phyloP scores from a whole-genome alignment of 2,329 filamentous ascomycete genomes.

The Sporothrix humicola region DNA sequence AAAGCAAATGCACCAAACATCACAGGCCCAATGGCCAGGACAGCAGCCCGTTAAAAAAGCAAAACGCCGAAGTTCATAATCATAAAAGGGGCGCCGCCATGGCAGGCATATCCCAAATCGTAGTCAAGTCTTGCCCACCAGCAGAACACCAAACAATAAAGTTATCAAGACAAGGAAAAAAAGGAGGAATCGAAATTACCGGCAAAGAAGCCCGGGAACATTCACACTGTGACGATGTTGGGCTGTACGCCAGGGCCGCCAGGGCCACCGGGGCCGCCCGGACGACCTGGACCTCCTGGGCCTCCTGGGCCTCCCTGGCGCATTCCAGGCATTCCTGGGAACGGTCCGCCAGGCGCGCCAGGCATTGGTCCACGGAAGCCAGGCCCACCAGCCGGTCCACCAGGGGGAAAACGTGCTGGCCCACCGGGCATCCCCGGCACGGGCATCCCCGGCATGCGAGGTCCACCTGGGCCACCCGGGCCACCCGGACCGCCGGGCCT shows the following conservation, averaged over 20 bases:
- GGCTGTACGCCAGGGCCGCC: slow-evolving; percentile 3
- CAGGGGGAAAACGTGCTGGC: slow-evolving; percentile 16
- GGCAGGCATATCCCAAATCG: background rate
- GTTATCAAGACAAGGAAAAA: background rate
- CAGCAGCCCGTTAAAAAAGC: too few relatives aligned
- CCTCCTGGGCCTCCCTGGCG: background rate
- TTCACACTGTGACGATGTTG: slow-evolving; percentile 15
- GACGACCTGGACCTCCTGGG: background rate
- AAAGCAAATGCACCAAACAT: too few relatives aligned
- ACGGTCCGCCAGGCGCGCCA: background rate
- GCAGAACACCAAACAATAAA: background rate
- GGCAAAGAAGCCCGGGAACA: too few relatives aligned
- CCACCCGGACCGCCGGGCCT: background rate
- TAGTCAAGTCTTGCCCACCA: background rate
- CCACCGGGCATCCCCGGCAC: slow-evolving; percentile 11
- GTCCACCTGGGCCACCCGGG: background rate
- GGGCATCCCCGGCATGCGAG: slow-evolving; percentile 18
- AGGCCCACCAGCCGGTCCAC: background rate
- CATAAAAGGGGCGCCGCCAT: too few relatives aligned
- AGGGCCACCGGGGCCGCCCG: slow-evolving; percentile 5
- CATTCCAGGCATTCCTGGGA: background rate
- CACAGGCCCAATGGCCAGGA: too few relatives aligned
- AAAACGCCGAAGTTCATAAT: too few relatives aligned
- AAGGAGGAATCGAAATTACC: background rate
- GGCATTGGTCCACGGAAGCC: slow-evolving; percentile 22